Evolutionary conservation across 2,329 filamentous ascomycete genomes (phyloP).

Genomic region (Kalmusia sp.): DNA sequence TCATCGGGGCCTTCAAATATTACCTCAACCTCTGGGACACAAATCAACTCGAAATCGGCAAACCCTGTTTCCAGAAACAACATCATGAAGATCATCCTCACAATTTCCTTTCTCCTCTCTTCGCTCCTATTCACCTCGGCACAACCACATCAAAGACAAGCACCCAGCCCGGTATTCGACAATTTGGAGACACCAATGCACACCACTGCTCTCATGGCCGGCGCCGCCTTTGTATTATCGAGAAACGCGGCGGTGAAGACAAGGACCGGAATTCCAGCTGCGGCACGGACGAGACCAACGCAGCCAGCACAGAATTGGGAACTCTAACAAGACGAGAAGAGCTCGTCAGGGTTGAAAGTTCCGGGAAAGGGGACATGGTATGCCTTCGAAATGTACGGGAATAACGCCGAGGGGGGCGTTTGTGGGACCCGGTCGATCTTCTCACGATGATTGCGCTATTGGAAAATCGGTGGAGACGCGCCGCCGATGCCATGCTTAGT

Average conservation of each 20-base stretch:
- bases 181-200: constrained; percentile 23
- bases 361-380: too few relatives aligned
- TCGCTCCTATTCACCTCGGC: constrained; percentile 4
- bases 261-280: not conserved
- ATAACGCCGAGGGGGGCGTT: too few relatives aligned
- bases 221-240: constrained; percentile 16
- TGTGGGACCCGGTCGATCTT: too few relatives aligned
- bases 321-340: not conserved
- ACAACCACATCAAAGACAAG: constrained; percentile 6
- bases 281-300: constrained; percentile 4
- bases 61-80: not conserved
- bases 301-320: not conserved
- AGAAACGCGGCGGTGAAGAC: constrained; percentile 1
- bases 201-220: constrained; percentile 23
- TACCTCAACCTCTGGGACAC: not conserved
- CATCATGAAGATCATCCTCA: constrained; percentile 13
- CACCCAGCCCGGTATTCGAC: constrained; percentile 1
- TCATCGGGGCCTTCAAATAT: too few relatives aligned
- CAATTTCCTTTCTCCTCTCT: not conserved
- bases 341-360: too few relatives aligned
- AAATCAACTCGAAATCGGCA: not conserved
- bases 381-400: too few relatives aligned
- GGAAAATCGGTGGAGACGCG: too few relatives aligned
- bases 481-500: too few relatives aligned
- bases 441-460: too few relatives aligned